These are phyloP conservation scores for Excoecaria cochinchinensis DNA, from an alignment of 345 rosid genomes.

Conservation along the genomic window DNA sequence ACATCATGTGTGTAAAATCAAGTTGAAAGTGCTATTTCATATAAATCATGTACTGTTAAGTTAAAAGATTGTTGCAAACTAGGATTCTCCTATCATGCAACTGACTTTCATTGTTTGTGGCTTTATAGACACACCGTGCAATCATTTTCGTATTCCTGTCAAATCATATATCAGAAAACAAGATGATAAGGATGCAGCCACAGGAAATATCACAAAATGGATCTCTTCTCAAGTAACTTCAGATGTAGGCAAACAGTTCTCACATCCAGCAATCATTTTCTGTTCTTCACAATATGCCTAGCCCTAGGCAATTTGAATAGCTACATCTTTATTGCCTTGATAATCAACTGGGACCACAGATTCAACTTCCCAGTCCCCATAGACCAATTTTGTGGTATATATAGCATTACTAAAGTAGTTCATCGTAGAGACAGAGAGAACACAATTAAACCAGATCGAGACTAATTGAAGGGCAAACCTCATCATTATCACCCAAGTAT, in stretches of 20 bases:
- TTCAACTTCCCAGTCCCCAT: background rate
- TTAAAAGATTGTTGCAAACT: background rate
- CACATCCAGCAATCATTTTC: background rate
- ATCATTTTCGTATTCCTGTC: background rate
- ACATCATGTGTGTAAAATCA: background rate
- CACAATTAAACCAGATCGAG: background rate
- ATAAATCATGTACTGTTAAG: background rate
- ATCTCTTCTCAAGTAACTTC: background rate
- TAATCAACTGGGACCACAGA: background rate
- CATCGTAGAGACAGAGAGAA: background rate
- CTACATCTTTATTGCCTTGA: slow-evolving; percentile 3
- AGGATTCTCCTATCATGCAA: background rate
- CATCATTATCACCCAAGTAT: slow-evolving; percentile 49
- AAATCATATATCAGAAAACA: background rate
- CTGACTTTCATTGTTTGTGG: background rate
- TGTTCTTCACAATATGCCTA: background rate
- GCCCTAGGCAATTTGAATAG: background rate
- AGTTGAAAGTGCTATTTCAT: background rate
- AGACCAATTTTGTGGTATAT: background rate
- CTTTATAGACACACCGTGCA: background rate
- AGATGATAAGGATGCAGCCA: background rate
- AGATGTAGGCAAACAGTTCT: background rate
- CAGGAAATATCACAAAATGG: background rate
- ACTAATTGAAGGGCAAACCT: slow-evolving; percentile 45
- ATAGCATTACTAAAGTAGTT: background rate